A percentile compares a stretch with the other conserved stretches of the same genome.
phyloP scores from a whole-genome alignment of 1,284 basidiomycete genomes.

The Malassezia sympodialis region DNA sequence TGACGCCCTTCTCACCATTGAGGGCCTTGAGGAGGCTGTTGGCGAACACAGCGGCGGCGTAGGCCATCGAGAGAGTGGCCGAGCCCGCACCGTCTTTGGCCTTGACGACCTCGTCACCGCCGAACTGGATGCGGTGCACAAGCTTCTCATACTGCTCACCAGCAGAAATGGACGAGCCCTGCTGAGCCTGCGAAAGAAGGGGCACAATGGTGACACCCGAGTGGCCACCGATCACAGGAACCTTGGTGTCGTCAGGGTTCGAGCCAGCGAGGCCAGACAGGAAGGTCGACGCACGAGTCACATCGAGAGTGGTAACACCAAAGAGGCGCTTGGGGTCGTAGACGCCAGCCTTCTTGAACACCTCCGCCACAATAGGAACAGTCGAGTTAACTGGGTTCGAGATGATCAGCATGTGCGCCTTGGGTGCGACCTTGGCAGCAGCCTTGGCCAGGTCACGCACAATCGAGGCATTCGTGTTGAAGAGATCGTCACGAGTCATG shows the following conservation, averaged over 20 bases:
- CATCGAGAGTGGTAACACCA: slow-evolving; percentile 92
- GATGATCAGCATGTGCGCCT: slow-evolving; percentile 86
- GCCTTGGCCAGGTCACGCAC: slow-evolving; percentile 88
- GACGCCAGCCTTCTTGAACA: slow-evolving; percentile 82
- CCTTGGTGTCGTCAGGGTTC: slow-evolving; percentile 58
- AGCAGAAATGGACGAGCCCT: slow-evolving; percentile 55
- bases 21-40: slow-evolving; percentile 77
- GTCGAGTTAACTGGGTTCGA: slow-evolving; percentile 71
- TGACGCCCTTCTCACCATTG: slow-evolving; percentile 74
- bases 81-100: slow-evolving; percentile 79
- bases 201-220: slow-evolving; percentile 94
- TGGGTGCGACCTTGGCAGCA: slow-evolving; percentile 73
- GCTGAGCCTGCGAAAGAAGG: slow-evolving; percentile 79
- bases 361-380: slow-evolving; percentile 89
- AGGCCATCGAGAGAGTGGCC: slow-evolving; percentile 82
- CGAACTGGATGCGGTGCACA: slow-evolving; percentile 74
- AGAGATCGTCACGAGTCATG: slow-evolving; percentile 97
- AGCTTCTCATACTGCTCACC: slow-evolving; percentile 54
- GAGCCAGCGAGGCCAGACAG: slow-evolving; percentile 59
- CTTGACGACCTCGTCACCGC: slow-evolving; percentile 85
- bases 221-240: slow-evolving; percentile 92
- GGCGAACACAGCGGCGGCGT: slow-evolving; percentile 52
- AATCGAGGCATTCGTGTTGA: slow-evolving; percentile 94
- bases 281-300: slow-evolving; percentile 90
- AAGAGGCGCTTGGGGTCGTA: slow-evolving; percentile 65